Evolutionary conservation across 2,329 filamentous ascomycete species (phyloP).

Genomic region (Chaetomiaceae sp.): DNA sequence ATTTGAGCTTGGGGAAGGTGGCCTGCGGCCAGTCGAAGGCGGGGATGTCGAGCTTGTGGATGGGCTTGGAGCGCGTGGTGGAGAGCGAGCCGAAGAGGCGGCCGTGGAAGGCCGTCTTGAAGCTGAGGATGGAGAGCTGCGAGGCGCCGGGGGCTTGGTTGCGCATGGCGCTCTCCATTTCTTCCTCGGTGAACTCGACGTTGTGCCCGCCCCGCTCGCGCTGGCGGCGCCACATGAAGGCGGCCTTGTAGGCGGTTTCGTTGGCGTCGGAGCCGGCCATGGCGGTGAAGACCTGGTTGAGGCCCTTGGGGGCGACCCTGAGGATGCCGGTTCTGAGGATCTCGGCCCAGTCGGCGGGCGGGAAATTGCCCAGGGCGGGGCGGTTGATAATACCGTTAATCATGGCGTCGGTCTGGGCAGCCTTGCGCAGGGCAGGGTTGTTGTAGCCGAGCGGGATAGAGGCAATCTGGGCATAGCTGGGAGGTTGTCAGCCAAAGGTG

Average conservation of each 20-base stretch:
- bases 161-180: slow-evolving; percentile 70
- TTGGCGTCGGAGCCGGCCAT: slow-evolving; percentile 89
- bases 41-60: slow-evolving; percentile 92
- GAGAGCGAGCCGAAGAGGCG: slow-evolving; percentile 83
- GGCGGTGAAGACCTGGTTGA: slow-evolving; percentile 86
- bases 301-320: slow-evolving; percentile 74
- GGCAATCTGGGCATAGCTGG: slow-evolving; percentile 81
- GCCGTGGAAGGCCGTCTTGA: slow-evolving; percentile 85
- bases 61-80: slow-evolving; percentile 86
- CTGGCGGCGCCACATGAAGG: slow-evolving; percentile 88
- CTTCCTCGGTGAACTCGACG: slow-evolving; percentile 74
- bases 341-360: slow-evolving; percentile 75
- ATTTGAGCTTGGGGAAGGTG: slow-evolving; percentile 79
- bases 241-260: slow-evolving; percentile 91
- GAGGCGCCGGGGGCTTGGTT: slow-evolving; percentile 76
- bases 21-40: slow-evolving; percentile 95
- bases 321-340: slow-evolving; percentile 78
- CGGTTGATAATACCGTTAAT: slow-evolving; percentile 77
- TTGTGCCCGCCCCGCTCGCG: slow-evolving; percentile 72
- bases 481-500: neutral
- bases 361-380: slow-evolving; percentile 87
- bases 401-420: slow-evolving; percentile 75
- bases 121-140: slow-evolving; percentile 76
- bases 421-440: slow-evolving; percentile 69
- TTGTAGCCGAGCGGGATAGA: slow-evolving; percentile 92